Percentiles rank a stretch among this genome's conserved stretches.
Evolutionary conservation across 805 yeast species (phyloP).

Genomic region (Geotrichum ghanense): DNA sequence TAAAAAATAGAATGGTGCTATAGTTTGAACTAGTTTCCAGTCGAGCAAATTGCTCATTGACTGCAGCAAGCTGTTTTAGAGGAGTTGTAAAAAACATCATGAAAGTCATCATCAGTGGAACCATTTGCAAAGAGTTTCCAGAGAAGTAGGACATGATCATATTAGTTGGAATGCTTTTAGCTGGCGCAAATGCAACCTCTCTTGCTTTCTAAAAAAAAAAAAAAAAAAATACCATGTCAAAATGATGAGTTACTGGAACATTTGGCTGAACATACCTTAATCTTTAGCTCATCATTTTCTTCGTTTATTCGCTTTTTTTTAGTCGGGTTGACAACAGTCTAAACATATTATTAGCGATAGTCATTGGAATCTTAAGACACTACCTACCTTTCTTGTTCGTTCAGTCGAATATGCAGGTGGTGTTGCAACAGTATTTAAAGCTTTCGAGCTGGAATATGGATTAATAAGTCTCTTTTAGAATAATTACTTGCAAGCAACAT

Average conservation of each 20-base stretch:
- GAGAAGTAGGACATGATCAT: slow-evolving; percentile 85
- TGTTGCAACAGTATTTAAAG: neutral
- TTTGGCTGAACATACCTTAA: neutral
- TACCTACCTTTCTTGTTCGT: neutral
- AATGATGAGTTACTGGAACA: neutral
- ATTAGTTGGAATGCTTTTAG: slow-evolving; percentile 83
- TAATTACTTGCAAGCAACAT: neutral
- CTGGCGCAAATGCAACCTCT: slow-evolving; percentile 76
- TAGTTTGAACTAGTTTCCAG: slow-evolving; percentile 20
- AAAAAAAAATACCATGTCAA: neutral
- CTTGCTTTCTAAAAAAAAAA: slow-evolving; percentile 51
- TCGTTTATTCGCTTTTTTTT: neutral
- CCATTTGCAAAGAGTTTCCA: slow-evolving; percentile 79
- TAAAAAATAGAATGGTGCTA: slow-evolving; percentile 28
- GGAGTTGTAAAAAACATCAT: slow-evolving; percentile 69
- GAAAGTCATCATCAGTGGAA: slow-evolving; percentile 81
- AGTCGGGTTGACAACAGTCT: neutral
- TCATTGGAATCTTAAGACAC: neutral
- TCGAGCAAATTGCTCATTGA: slow-evolving; percentile 41
- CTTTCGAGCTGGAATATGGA: neutral
- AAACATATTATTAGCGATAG: neutral
- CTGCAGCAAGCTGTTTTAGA: slow-evolving; percentile 52
- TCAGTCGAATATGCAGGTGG: neutral
- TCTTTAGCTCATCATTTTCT: neutral
- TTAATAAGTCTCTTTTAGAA: neutral